Evolutionary conservation across 306 rosid genomes (phyloP).

Genomic region (Oxytropis ochrocephala): DNA sequence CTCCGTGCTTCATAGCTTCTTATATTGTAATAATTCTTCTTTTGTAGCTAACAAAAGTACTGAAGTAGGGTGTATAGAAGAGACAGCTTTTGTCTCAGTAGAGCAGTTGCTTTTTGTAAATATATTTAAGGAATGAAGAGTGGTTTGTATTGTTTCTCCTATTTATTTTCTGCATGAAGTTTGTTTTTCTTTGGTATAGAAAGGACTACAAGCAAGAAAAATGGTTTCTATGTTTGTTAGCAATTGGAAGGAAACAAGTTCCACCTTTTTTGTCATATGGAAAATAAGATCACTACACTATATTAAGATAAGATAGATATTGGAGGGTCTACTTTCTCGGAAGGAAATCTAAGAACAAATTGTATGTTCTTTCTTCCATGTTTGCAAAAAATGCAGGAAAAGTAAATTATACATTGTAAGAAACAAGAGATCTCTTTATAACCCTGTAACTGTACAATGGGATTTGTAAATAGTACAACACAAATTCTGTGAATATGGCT

Average conservation of each 20-base stretch:
- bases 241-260: neutral
- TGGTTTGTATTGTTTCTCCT: neutral
- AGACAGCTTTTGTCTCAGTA: neutral
- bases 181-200: neutral
- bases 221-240: neutral
- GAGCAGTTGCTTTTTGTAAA: conserved; percentile 1
- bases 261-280: neutral
- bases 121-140: conserved; percentile 11
- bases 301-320: neutral
- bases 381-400: neutral
- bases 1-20: too few species aligned
- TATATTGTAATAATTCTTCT: neutral
- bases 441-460: conserved; percentile 31
- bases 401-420: neutral
- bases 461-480: conserved; percentile 9
- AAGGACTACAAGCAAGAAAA: neutral
- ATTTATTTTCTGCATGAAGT: neutral
- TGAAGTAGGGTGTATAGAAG: neutral
- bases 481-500: conserved; percentile 1
- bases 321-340: neutral
- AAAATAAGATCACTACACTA: neutral
- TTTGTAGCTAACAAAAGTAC: conserved; percentile 12
- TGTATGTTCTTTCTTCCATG: conserved; percentile 4
- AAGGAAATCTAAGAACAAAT: neutral
- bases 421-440: conserved; percentile 25